phyloP scores from a whole-genome alignment of 1,139 yeast species.

The Casaregolazyma suthepensis region DNA sequence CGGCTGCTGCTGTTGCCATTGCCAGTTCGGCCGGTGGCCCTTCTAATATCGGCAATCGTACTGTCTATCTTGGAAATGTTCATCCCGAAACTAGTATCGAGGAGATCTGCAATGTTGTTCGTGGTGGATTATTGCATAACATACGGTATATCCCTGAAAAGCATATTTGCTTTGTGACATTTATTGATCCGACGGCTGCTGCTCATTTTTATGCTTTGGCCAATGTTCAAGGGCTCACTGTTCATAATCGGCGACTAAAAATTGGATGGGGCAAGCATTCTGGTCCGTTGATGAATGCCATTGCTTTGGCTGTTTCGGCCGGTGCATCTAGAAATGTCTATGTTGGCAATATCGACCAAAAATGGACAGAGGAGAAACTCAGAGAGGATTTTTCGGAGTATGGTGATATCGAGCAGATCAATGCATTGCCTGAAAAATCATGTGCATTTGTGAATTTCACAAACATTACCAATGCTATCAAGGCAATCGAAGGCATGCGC shows the following conservation, averaged over 20 bases:
- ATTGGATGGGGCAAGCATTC: constrained; percentile 98
- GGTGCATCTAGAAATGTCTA: constrained; percentile 93
- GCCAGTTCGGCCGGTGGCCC: constrained; percentile 75
- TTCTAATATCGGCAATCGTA: constrained; percentile 80
- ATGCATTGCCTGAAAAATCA: constrained; percentile 71
- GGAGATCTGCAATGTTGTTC: constrained; percentile 87
- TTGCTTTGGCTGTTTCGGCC: constrained; percentile 80
- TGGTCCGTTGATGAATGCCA: constrained; percentile 78
- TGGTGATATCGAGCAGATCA: constrained; percentile 94
- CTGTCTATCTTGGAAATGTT: constrained; percentile 82
- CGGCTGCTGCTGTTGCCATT: constrained; percentile 69
- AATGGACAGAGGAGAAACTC: constrained; percentile 54
- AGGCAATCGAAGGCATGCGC: constrained; percentile 68
- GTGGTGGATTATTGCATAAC: constrained; percentile 82
- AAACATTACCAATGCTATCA: constrained; percentile 77
- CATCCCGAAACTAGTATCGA: constrained; percentile 82
- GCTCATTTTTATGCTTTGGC: constrained; percentile 90
- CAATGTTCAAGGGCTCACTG: constrained; percentile 71
- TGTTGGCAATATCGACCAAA: constrained; percentile 61
- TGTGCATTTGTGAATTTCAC: constrained; percentile 94
- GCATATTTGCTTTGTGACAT: constrained; percentile 88
- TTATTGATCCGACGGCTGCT: constrained; percentile 86
- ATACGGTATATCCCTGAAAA: constrained; percentile 61
- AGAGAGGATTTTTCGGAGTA: constrained; percentile 70
- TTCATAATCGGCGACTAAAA: constrained; percentile 74